phyloP scores from a whole-genome alignment of 225 moss, liverwort and hornwort species.

The Climacium dendroides region DNA sequence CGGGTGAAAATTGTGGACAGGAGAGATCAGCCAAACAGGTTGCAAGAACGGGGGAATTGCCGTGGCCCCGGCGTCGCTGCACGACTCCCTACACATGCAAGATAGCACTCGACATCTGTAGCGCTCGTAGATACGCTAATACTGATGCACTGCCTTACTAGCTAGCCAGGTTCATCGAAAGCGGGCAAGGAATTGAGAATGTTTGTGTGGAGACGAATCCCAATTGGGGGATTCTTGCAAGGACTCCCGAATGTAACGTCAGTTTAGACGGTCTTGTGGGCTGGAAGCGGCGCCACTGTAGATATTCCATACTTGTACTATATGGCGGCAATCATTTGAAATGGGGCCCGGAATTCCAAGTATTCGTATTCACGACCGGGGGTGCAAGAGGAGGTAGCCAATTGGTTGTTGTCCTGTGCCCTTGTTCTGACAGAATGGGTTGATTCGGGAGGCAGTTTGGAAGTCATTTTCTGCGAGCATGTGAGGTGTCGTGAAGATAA shows the following conservation, averaged over 20 bases:
- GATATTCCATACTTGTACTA: not conserved
- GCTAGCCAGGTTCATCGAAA: not conserved
- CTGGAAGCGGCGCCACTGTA: not conserved
- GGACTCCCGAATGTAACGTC: not conserved
- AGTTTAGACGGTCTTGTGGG: not conserved
- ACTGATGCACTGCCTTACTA: not conserved
- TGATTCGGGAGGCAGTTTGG: not conserved
- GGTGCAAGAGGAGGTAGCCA: not conserved
- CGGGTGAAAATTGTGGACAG: constrained; percentile 16
- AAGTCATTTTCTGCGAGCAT: not conserved
- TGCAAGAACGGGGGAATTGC: not conserved
- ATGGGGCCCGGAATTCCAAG: not conserved
- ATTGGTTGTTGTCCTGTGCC: not conserved
- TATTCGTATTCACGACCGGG: not conserved
- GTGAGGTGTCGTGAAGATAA: not conserved
- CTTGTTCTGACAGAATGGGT: not conserved
- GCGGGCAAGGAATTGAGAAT: not conserved
- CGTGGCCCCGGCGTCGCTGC: not conserved
- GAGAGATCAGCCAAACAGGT: not conserved
- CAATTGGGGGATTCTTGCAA: not conserved
- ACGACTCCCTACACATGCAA: not conserved
- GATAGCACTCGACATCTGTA: not conserved
- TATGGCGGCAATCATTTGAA: not conserved
- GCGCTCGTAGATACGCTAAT: not conserved
- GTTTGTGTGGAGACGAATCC: not conserved